phyloP scores from a whole-genome alignment of 148 eudicot genomes.

The Chenopodium album region DNA sequence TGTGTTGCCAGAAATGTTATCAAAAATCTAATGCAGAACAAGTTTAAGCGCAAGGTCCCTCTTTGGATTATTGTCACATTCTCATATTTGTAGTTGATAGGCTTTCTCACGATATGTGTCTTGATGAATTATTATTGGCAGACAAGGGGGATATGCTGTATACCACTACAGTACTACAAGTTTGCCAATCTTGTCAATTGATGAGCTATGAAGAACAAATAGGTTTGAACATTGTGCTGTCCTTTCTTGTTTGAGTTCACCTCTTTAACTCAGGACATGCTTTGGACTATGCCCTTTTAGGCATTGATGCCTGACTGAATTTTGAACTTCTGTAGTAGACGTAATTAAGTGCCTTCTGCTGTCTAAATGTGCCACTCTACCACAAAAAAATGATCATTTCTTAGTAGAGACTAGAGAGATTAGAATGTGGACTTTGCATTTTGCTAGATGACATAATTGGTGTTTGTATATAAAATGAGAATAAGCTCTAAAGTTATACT shows the following conservation, averaged over 20 bases:
- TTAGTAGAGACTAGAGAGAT: neutral
- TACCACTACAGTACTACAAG: no score
- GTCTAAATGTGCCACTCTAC: neutral
- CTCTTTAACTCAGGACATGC: neutral
- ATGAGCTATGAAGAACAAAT: neutral
- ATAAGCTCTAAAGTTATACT: neutral
- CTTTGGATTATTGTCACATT: neutral
- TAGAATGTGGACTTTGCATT: neutral
- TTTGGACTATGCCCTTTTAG: neutral
- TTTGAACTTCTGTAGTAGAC: conserved; percentile 3
- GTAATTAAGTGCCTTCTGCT: neutral
- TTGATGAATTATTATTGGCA: neutral
- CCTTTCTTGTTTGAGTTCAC: neutral
- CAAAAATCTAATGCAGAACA: neutral
- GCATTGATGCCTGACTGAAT: neutral
- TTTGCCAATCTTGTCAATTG: neutral
- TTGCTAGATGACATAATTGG: neutral
- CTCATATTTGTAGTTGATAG: neutral
- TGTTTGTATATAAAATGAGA: neutral
- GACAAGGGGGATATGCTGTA: neutral
- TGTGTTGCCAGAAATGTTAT: neutral
- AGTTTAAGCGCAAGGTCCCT: neutral
- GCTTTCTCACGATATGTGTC: neutral
- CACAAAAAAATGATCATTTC: conserved; percentile 3
- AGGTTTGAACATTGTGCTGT: neutral